phyloP scores from a whole-genome alignment of 805 yeast genomes.

The Limtongia smithiae region DNA sequence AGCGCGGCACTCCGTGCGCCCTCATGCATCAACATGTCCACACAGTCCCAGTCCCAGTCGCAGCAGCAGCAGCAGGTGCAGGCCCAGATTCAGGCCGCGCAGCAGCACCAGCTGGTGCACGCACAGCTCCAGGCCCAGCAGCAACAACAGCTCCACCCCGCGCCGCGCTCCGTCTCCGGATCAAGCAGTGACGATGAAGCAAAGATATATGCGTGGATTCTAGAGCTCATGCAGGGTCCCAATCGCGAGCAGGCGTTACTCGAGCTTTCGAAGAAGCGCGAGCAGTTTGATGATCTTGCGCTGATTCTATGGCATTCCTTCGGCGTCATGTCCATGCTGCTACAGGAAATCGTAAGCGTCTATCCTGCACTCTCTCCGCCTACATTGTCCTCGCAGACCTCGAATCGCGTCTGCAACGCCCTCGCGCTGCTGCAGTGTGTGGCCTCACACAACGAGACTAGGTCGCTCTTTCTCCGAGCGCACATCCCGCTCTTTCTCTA shows the following conservation, averaged over 20 bases:
- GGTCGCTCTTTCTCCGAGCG: conserved; percentile 78
- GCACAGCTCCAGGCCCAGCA: conserved; percentile 18
- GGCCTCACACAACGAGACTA: conserved; percentile 90
- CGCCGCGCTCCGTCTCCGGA: background rate
- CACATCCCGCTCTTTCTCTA: conserved; percentile 89
- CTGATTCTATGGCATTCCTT: conserved; percentile 91
- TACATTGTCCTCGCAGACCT: conserved; percentile 73
- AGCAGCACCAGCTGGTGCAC: conserved; percentile 23
- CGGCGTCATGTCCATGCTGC: conserved; percentile 89
- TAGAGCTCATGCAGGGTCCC: conserved; percentile 84
- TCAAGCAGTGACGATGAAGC: conserved; percentile 20
- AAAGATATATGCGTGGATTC: conserved; percentile 72
- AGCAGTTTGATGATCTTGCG: conserved; percentile 90
- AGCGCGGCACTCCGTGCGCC: too few species aligned
- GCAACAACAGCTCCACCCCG: conserved; percentile 13
- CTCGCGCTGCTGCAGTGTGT: conserved; percentile 92
- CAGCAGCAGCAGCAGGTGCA: conserved; percentile 20
- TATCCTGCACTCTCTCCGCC: conserved; percentile 90
- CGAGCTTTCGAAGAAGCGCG: conserved; percentile 90
- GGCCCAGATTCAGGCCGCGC: conserved; percentile 15
- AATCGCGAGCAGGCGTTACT: conserved; percentile 88
- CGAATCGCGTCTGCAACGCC: conserved; percentile 94
- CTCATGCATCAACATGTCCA: too few species aligned
- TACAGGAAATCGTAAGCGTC: conserved; percentile 85
- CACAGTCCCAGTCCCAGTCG: conserved; percentile 18